Conservation (phyloP, 2,329 filamentous ascomycete genomes). For the Cryphonectria radicalis region DNA sequence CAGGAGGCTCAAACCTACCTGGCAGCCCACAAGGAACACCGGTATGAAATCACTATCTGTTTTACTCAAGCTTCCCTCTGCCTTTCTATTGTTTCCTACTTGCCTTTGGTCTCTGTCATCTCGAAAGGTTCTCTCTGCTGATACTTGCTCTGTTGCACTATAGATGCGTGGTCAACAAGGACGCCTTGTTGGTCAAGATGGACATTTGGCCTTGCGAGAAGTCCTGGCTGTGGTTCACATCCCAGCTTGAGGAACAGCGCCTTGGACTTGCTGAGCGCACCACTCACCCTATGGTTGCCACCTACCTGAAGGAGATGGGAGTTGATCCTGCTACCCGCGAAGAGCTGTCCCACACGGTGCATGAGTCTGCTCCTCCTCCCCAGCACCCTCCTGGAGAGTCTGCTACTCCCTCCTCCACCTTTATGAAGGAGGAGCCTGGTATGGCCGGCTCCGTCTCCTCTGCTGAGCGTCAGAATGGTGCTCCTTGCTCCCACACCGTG, state of each 20-base stretch:
- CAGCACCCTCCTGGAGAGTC: too few relatives aligned
- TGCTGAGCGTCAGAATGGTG: too few relatives aligned
- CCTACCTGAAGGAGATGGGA: not conserved
- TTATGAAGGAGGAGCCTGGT: too few relatives aligned
- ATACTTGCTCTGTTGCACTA: not conserved
- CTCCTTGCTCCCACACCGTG: too few relatives aligned
- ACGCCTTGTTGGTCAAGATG: not conserved
- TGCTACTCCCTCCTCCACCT: too few relatives aligned
- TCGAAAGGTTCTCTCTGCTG: not conserved
- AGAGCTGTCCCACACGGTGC: not conserved
- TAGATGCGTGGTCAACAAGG: not conserved
- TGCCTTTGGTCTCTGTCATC: too few relatives aligned
- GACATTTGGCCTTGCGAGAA: not conserved
- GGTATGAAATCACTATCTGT: not conserved
- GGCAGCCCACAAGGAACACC: not conserved
- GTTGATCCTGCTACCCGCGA: not conserved
- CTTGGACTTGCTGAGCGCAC: not conserved
- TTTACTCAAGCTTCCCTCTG: not conserved
- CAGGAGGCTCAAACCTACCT: not conserved
- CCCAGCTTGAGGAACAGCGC: not conserved
- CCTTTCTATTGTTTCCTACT: not conserved
- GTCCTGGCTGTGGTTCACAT: not conserved
- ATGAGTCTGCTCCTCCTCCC: too few relatives aligned
- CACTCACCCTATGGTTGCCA: rapidly evolving
- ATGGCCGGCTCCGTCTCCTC: too few relatives aligned